These are phyloP conservation scores for Lepidium sativum DNA, from an alignment of 345 rosid genomes.

Conservation along the genomic window DNA sequence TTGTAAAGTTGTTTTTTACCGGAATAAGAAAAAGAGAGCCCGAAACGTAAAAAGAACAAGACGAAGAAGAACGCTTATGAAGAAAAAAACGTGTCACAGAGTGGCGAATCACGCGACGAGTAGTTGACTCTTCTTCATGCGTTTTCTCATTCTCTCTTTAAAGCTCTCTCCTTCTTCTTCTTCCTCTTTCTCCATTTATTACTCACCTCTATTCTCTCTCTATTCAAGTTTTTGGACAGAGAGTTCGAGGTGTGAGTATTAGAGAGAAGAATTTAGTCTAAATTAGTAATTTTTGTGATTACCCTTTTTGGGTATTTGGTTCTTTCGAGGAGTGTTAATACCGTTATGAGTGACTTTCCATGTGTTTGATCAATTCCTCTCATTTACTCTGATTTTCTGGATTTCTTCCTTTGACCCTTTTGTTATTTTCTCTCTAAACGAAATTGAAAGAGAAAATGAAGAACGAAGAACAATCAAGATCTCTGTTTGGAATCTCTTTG, in stretches of 20 bases:
- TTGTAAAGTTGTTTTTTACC: not conserved
- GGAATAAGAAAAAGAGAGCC: not conserved
- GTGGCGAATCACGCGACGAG: slow-evolving; percentile 29
- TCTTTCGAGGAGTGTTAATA: not conserved
- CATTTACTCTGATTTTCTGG: not conserved
- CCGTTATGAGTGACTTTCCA: slow-evolving; percentile 8
- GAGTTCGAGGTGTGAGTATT: slow-evolving; percentile 13
- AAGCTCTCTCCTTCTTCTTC: slow-evolving; percentile 7
- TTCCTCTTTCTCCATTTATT: not conserved
- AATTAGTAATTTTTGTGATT: not conserved
- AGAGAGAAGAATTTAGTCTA: not conserved
- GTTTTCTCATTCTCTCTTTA: slow-evolving; percentile 14
- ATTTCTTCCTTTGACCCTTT: not conserved
- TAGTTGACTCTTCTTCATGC: slow-evolving; percentile 21
- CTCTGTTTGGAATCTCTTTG: slow-evolving; percentile 69
- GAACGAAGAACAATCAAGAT: slow-evolving; percentile 52
- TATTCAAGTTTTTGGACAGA: slow-evolving; percentile 3
- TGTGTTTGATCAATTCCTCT: slow-evolving; percentile 18
- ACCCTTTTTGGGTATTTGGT: not conserved
- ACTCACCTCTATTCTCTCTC: not conserved
- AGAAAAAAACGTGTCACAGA: slow-evolving; percentile 22
- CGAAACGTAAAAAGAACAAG: slow-evolving; percentile 14
- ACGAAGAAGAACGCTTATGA: not conserved
- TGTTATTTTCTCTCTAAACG: not conserved
- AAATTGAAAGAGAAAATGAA: slow-evolving; percentile 33